phyloP scores from a whole-genome alignment of 2,329 filamentous ascomycete genomes.

The Xylariaceae sp. region DNA sequence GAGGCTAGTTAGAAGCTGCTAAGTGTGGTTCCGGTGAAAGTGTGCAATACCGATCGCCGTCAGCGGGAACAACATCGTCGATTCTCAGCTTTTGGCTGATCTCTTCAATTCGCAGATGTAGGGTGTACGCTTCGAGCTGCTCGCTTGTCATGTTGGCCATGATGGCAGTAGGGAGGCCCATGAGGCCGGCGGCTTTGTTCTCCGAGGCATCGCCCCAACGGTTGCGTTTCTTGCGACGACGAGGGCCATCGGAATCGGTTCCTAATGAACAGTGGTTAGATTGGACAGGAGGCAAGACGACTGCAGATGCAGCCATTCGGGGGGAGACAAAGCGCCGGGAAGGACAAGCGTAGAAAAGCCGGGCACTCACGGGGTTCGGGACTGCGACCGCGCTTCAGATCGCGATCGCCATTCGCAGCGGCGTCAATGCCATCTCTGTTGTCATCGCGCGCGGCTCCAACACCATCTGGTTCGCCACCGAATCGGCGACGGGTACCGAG shows the following conservation, averaged over 20 bases:
- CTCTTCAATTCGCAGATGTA: constrained; percentile 96
- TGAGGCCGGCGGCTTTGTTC: constrained; percentile 96
- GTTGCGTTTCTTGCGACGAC: constrained; percentile 95
- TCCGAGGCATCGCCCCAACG: constrained; percentile 96
- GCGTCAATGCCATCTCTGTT: constrained; percentile 29
- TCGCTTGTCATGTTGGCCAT: constrained; percentile 97
- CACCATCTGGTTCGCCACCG: constrained; percentile 52
- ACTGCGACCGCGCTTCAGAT: constrained; percentile 84
- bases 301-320: neutral
- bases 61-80: constrained; percentile 95
- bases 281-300: constrained; percentile 10
- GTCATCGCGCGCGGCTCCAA: constrained; percentile 30
- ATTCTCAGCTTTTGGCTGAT: constrained; percentile 99
- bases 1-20: constrained; percentile 5
- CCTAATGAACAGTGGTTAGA: constrained; percentile 35
- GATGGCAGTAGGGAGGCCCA: constrained; percentile 95
- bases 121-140: constrained; percentile 93
- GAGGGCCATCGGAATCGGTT: constrained; percentile 65
- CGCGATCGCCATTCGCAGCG: constrained; percentile 42
- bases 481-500: constrained; percentile 80
- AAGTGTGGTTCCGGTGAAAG: neutral
- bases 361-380: constrained; percentile 65
- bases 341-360: neutral
- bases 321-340: neutral
- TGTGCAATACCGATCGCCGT: constrained; percentile 76